Evolutionary conservation across 2,329 filamentous ascomycete species (phyloP).

Genomic region (Didymella exigua): DNA sequence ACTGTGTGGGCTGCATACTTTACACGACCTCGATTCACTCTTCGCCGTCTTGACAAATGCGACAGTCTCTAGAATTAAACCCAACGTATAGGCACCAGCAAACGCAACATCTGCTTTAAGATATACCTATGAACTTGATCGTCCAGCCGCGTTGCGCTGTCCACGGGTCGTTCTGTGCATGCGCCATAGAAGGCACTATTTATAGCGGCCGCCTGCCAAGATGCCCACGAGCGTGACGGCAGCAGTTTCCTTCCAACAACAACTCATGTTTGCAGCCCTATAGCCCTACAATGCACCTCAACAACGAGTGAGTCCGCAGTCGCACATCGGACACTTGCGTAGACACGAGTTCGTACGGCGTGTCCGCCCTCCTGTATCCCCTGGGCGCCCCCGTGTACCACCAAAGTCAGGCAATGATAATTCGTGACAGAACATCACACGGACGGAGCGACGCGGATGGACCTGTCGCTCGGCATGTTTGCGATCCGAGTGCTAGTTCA

Average conservation of each 20-base stretch:
- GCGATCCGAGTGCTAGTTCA: conserved; percentile 10
- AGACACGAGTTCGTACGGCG: conserved; percentile 17
- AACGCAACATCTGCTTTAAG: conserved; percentile 4
- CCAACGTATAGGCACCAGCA: conserved; percentile 1
- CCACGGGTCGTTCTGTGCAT: conserved; percentile 4
- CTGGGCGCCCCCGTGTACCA: conserved; percentile 17
- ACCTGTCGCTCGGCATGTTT: conserved; percentile 18
- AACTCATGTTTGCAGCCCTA: conserved; percentile 22
- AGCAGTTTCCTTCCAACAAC: conserved; percentile 16
- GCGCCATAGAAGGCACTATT: conserved; percentile 28
- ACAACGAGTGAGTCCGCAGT: conserved; percentile 14
- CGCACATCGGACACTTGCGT: conserved; percentile 6
- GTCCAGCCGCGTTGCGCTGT: conserved; percentile 6
- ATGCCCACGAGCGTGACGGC: conserved; percentile 26
- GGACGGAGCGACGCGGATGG: conserved; percentile 16
- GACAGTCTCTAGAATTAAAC: neutral
- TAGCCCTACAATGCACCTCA: conserved; percentile 24
- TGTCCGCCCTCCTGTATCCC: conserved; percentile 24
- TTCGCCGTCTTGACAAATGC: conserved; percentile 1
- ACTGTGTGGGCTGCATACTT: conserved; percentile 5
- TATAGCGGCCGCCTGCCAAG: conserved; percentile 30
- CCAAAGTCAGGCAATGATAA: conserved; percentile 8
- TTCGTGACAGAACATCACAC: conserved; percentile 5
- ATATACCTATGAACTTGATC: neutral
- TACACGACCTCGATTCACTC: neutral